A percentile compares a stretch with the other conserved stretches of the same genome.
Evolutionary conservation across 345 rosid genomes (phyloP).

Genomic region (Boechera stricta): DNA sequence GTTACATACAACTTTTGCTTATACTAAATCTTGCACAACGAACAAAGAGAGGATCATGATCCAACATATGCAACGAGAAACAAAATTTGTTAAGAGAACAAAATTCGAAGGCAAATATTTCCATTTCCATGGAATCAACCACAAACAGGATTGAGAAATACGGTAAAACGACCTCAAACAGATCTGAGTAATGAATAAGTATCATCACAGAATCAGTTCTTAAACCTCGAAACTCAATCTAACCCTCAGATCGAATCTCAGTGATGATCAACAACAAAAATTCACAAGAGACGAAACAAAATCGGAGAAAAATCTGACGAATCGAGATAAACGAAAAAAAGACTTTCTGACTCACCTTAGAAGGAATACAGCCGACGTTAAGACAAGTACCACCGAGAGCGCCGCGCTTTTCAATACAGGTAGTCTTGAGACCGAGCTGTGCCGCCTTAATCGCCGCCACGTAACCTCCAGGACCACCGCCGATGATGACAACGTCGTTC

Average conservation of each 20-base stretch:
- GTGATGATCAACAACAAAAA: not conserved
- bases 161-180: not conserved
- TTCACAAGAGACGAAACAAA: not conserved
- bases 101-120: conserved; percentile 3
- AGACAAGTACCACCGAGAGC: conserved; percentile 99
- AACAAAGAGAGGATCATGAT: conserved; percentile 4
- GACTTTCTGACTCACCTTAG: conserved; percentile 64
- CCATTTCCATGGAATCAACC: conserved; percentile 15
- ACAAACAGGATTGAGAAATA: not conserved
- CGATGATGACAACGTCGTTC: conserved; percentile 91
- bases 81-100: not conserved
- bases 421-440: conserved; percentile 94
- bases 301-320: not conserved
- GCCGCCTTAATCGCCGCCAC: conserved; percentile 99
- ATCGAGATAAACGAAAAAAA: not conserved
- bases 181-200: conserved; percentile 28
- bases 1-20: not conserved
- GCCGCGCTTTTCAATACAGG: conserved; percentile 98
- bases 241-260: conserved; percentile 27
- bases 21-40: not conserved
- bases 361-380: conserved; percentile 99
- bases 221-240: conserved; percentile 22
- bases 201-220: conserved; percentile 19
- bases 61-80: conserved; percentile 2
- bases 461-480: conserved; percentile 99